Evolutionary conservation across 495 filamentous ascomycete genomes (phyloP).

Genomic region (Neurospora sp.): DNA sequence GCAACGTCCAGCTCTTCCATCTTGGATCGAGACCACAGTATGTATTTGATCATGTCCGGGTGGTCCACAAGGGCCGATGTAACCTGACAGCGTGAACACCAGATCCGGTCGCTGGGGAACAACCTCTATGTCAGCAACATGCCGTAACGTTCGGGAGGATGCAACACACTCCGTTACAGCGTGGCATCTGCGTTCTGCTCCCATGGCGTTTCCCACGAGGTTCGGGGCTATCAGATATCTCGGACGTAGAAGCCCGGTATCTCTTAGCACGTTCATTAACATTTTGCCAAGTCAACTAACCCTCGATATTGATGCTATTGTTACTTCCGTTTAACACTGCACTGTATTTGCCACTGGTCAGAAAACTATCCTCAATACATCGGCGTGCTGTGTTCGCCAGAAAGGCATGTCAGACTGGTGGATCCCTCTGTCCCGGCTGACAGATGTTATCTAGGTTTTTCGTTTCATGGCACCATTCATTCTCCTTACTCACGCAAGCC

Average conservation of each 20-base stretch:
- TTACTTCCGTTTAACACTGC: background rate
- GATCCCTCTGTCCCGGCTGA: background rate
- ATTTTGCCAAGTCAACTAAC: background rate
- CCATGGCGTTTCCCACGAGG: background rate
- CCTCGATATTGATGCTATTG: background rate
- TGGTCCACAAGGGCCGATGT: conserved; percentile 1
- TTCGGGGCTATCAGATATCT: background rate
- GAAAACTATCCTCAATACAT: background rate
- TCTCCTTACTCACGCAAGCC: background rate
- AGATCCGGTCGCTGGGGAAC: conserved; percentile 6
- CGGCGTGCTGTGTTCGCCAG: background rate
- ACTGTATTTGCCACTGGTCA: background rate
- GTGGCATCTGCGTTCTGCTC: background rate
- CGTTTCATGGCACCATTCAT: background rate
- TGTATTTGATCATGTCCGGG: conserved; percentile 3
- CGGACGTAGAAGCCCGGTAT: background rate
- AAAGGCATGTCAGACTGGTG: background rate
- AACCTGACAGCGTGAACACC: conserved; percentile 7
- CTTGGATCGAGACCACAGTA: conserved; percentile 11
- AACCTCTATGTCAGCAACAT: background rate
- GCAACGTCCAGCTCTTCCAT: background rate
- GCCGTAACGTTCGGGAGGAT: background rate
- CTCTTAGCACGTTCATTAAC: background rate
- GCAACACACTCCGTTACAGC: background rate
- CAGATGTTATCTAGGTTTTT: background rate